These are phyloP conservation scores for Friedmanniomyces simplex DNA, from an alignment of 495 filamentous ascomycete species.

Conservation along the genomic window DNA sequence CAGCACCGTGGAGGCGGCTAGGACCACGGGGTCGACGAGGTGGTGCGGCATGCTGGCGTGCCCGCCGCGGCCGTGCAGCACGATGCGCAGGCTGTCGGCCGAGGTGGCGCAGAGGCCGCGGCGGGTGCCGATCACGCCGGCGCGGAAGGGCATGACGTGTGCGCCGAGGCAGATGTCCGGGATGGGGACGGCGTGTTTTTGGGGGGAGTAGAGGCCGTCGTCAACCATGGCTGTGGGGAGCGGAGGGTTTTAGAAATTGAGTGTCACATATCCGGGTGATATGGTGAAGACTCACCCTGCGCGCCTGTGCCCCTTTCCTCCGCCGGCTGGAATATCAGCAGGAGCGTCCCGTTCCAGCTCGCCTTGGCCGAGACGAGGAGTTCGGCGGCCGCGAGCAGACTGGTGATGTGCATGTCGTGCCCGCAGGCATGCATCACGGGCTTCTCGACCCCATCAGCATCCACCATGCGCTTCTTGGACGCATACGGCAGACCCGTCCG, in stretches of 20 bases:
- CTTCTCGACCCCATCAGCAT: constrained; percentile 35
- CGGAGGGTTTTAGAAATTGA: too few species aligned
- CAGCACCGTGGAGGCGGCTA: constrained; percentile 41
- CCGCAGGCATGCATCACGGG: constrained; percentile 59
- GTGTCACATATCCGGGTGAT: too few species aligned
- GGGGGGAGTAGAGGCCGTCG: constrained; percentile 45
- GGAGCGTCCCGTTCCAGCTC: constrained; percentile 46
- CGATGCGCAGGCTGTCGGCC: constrained; percentile 25
- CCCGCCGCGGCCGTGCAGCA: constrained; percentile 39
- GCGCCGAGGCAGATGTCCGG: constrained; percentile 50
- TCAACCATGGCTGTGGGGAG: constrained; percentile 42
- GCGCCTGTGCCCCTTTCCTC: constrained; percentile 50
- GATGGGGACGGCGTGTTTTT: constrained; percentile 34
- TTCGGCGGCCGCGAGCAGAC: constrained; percentile 41
- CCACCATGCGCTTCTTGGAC: constrained; percentile 34
- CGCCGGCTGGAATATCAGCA: constrained; percentile 51
- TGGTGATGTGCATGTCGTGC: constrained; percentile 52
- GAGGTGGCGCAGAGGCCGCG: constrained; percentile 22
- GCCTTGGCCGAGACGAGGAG: constrained; percentile 34
- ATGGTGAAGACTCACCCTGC: constrained; percentile 20
- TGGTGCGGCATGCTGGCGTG: constrained; percentile 43
- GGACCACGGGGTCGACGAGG: constrained; percentile 48
- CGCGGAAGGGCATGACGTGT: constrained; percentile 39
- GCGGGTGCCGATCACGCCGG: constrained; percentile 24
- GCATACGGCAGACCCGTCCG: constrained; percentile 46